Base-by-base conservation (phyloP, 805 yeast genomes). In the Sporopachydermia quercuum region DNA sequence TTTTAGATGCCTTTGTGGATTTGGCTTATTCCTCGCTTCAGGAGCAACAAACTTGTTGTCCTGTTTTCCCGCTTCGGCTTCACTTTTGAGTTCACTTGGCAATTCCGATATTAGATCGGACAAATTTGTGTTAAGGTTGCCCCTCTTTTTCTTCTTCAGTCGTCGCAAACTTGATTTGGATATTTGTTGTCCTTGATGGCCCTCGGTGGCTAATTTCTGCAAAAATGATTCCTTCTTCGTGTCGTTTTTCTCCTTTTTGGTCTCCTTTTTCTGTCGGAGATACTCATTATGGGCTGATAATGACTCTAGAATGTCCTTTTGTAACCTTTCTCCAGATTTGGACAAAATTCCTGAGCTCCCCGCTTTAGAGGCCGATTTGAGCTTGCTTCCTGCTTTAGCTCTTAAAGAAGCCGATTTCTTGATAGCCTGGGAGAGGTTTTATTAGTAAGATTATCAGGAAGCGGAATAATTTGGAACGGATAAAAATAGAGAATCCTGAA, bases 81-180 rank as follows among this genome's bases (percentile, higher is more conserved):
- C 37, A 27, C 35, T 15, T 17, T 3, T 19, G 18, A 18, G 23
- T 39, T 18, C 23, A 34, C 13, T 36, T 37, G 18, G 37, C 15
- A 15, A 27, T 41, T 13, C 37, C 11, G 19, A 35, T 15, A 8
- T 45, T 45, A 4, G 52, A 49, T 18, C 48, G 38, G 5, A 49
- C 36, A 13, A 41, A 17, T 45, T 42, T 4, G 43, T 43, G 2
- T 35, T 11, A 16, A 49, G 40, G 17, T 44, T 42, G 13, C 35
- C 5, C n/a, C 41, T 45, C 4, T 42, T 43, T 35, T 49, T 49
- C 17, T 49, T 38, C 15, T 45, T 49, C 34, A 36, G 39, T 15
- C 53, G 42, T 11, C 48, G 40, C 11, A 38, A 16, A 3, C 49
- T 40, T 3, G 52, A 47, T 36, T 49, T 49, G 4, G 52, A 49